phyloP scores from a whole-genome alignment of 257 asterid species.

The Mentha longifolia region DNA sequence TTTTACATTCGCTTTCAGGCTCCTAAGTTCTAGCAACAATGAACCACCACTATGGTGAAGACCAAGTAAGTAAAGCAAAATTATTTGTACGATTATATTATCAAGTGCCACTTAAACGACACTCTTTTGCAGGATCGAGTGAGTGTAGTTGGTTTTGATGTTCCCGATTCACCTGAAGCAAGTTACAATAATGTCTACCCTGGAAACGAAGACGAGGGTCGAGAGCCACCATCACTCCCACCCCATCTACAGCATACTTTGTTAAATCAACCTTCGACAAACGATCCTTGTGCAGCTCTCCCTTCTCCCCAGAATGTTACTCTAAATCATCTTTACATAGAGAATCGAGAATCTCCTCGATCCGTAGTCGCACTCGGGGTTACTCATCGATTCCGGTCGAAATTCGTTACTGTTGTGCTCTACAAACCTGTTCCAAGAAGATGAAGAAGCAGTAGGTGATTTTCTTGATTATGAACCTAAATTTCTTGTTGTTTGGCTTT shows the following conservation, averaged over 20 bases:
- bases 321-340: slow-evolving; percentile 87
- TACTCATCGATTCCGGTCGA: slow-evolving; percentile 88
- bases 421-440: slow-evolving; percentile 89
- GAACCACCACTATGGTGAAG: slow-evolving; percentile 60
- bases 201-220: slow-evolving; percentile 76
- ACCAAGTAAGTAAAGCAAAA: slow-evolving; percentile 76
- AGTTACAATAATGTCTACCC: slow-evolving; percentile 79
- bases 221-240: slow-evolving; percentile 79
- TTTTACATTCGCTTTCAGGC: slow-evolving; percentile 31
- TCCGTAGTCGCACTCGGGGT: slow-evolving; percentile 83
- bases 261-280: slow-evolving; percentile 52
- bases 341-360: slow-evolving; percentile 69
- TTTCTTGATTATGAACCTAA: slow-evolving; percentile 25
- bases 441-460: slow-evolving; percentile 43
- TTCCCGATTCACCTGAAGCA: slow-evolving; percentile 79
- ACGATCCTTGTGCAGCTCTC: slow-evolving; percentile 52
- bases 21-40: slow-evolving; percentile 41
- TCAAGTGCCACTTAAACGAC: not conserved
- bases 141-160: slow-evolving; percentile 81
- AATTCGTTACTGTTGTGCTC: slow-evolving; percentile 82
- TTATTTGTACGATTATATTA: too few species aligned
- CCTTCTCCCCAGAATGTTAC: slow-evolving; percentile 74
- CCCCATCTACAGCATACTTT: slow-evolving; percentile 76
- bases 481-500: slow-evolving; percentile 9
- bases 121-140: slow-evolving; percentile 61